Conservation (phyloP, 345 rosid genomes). For the Capsella bursapastoris region DNA sequence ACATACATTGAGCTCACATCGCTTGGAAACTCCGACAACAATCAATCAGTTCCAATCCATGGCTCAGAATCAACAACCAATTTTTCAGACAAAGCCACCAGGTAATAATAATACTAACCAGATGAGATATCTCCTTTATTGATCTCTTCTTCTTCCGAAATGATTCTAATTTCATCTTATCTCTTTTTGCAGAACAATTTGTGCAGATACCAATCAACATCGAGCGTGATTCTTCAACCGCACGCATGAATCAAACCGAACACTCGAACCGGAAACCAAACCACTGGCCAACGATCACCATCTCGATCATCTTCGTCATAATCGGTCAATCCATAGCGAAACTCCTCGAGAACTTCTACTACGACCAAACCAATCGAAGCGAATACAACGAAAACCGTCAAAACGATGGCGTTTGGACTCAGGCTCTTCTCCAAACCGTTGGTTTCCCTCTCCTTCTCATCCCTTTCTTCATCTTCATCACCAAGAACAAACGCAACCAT, state of each 20-base stretch:
- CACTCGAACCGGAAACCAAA: slow-evolving; percentile 40
- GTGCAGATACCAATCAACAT: slow-evolving; percentile 44
- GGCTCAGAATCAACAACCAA: slow-evolving; percentile 39
- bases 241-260: slow-evolving; percentile 32
- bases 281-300: slow-evolving; percentile 42
- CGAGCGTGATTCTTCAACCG: slow-evolving; percentile 36
- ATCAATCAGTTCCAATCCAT: slow-evolving; percentile 18
- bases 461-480: slow-evolving; percentile 41
- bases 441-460: slow-evolving; percentile 46
- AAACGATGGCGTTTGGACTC: slow-evolving; percentile 47
- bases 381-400: slow-evolving; percentile 30
- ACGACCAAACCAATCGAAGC: slow-evolving; percentile 30
- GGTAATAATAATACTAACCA: slow-evolving; percentile 18
- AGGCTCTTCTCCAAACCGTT: slow-evolving; percentile 42
- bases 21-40: background rate
- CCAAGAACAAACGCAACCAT: slow-evolving; percentile 15
- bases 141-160: background rate
- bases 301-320: slow-evolving; percentile 41
- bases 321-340: slow-evolving; percentile 37
- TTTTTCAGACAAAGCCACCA: slow-evolving; percentile 38
- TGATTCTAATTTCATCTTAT: slow-evolving; percentile 10
- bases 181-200: slow-evolving; percentile 37
- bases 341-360: slow-evolving; percentile 44
- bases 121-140: slow-evolving; percentile 4
- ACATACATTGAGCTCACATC: background rate